Conservation (phyloP, 2,329 filamentous ascomycete species). For the Diaporthe batatas region DNA sequence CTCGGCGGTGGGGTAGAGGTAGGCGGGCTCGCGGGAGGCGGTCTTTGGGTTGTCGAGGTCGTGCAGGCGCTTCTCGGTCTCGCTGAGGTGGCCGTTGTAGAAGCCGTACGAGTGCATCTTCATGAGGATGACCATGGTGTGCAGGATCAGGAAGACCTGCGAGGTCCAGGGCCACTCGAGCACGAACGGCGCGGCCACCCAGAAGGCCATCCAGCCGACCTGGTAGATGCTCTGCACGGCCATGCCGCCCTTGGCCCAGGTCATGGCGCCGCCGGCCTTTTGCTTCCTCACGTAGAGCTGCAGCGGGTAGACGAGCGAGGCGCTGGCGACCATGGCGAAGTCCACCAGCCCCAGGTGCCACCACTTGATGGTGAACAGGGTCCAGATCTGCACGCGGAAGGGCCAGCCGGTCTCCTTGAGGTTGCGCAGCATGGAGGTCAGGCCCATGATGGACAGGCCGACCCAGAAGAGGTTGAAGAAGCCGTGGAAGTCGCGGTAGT, state of each 20-base stretch:
- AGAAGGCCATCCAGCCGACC: constrained; percentile 80
- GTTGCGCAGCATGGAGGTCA: constrained; percentile 93
- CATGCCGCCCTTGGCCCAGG: constrained; percentile 85
- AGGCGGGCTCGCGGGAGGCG: constrained; percentile 76
- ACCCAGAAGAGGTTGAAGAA: constrained; percentile 99
- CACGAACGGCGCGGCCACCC: constrained; percentile 87
- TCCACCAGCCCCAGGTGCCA: constrained; percentile 89
- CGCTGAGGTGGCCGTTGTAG: constrained; percentile 95
- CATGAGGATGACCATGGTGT: constrained; percentile 94
- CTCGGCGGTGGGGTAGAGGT: constrained; percentile 79
- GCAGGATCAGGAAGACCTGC: constrained; percentile 93
- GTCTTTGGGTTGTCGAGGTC: constrained; percentile 83
- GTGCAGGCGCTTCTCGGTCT: constrained; percentile 84
- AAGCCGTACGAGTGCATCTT: constrained; percentile 99
- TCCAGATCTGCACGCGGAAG: constrained; percentile 88
- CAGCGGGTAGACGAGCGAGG: constrained; percentile 78
- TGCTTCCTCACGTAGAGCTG: constrained; percentile 74
- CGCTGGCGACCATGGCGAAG: constrained; percentile 84
- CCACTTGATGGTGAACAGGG: constrained; percentile 87
- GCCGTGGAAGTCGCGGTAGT: constrained; percentile 94
- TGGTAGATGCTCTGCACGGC: constrained; percentile 87
- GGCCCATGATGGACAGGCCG: constrained; percentile 94
- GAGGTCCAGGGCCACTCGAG: constrained; percentile 96
- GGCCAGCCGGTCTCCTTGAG: constrained; percentile 93
- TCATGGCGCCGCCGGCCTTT: constrained; percentile 65